Conservation (phyloP, 2,329 filamentous ascomycete species). For the Penicillium sumatraense region DNA sequence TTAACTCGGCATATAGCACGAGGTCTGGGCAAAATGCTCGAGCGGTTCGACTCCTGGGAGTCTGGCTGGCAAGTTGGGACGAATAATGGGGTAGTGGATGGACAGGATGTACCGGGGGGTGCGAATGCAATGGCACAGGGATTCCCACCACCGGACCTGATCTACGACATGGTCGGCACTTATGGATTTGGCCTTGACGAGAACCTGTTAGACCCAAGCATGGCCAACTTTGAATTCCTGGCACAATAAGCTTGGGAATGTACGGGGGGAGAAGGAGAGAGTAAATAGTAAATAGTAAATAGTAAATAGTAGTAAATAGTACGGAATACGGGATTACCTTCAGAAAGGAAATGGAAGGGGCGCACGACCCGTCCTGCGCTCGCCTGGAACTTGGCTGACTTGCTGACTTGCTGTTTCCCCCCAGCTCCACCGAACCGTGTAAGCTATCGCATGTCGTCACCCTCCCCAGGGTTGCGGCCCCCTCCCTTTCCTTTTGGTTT, state of each 20-base stretch:
- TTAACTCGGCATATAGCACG: conserved; percentile 48
- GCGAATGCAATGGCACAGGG: conserved; percentile 48
- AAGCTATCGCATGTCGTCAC: conserved; percentile 7
- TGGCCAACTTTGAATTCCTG: conserved; percentile 47
- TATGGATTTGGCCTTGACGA: conserved; percentile 49
- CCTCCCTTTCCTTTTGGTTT: conserved; percentile 26
- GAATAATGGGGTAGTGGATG: conserved; percentile 18
- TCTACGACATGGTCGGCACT: conserved; percentile 50
- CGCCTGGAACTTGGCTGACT: too few relatives aligned
- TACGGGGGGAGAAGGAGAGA: too few relatives aligned
- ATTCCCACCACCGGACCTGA: conserved; percentile 46
- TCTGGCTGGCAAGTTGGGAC: conserved; percentile 34
- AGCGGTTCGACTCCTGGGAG: conserved; percentile 48
- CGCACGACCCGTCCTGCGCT: not conserved
- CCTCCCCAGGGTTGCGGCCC: conserved; percentile 8
- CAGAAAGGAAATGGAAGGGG: not conserved
- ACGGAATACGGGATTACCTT: not conserved
- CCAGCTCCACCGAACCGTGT: not conserved
- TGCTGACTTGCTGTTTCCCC: too few relatives aligned
- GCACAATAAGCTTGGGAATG: conserved; percentile 29
- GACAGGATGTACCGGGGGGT: conserved; percentile 42
- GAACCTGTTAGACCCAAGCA: conserved; percentile 47
- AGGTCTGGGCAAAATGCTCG: conserved; percentile 47
- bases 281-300: too few relatives aligned
- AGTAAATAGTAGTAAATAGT: too few relatives aligned